These are phyloP conservation scores for Talaromyces thailandensis DNA, from an alignment of 495 filamentous ascomycete species.

Conservation along the genomic window DNA sequence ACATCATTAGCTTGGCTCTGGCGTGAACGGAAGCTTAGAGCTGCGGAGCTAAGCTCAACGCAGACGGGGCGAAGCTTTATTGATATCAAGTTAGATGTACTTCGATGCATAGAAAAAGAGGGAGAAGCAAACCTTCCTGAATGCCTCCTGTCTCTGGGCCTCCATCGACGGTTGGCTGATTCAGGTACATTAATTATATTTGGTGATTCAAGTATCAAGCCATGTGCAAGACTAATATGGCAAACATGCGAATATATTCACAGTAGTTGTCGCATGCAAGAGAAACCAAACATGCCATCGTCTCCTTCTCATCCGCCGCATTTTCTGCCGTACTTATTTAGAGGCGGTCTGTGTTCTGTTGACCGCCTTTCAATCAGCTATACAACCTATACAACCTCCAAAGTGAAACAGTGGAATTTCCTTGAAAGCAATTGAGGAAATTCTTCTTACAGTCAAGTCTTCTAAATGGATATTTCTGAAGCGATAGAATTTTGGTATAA, in stretches of 20 bases:
- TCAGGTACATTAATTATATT: too few relatives aligned
- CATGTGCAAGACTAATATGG: neutral
- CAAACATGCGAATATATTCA: neutral
- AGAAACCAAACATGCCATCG: neutral
- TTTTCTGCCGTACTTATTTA: slow-evolving; percentile 10
- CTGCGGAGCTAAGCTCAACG: slow-evolving; percentile 65
- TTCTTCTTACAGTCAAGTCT: neutral
- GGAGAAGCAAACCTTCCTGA: slow-evolving; percentile 24
- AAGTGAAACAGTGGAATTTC: neutral
- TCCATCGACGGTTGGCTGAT: slow-evolving; percentile 21
- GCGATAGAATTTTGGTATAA: neutral
- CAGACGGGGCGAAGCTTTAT: slow-evolving; percentile 65
- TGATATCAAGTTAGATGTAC: slow-evolving; percentile 3
- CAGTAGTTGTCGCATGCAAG: neutral
- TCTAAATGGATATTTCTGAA: neutral
- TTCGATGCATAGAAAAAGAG: neutral
- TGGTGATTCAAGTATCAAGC: neutral
- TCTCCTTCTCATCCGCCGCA: neutral
- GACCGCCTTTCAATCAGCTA: slow-evolving; percentile 9
- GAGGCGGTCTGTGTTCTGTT: neutral
- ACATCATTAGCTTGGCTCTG: slow-evolving; percentile 46
- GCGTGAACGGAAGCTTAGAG: slow-evolving; percentile 50
- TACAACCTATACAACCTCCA: neutral
- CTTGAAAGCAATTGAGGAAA: neutral
- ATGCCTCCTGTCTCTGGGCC: slow-evolving; percentile 28